Percentiles rank a stretch among this genome's conserved stretches.
phyloP scores from a whole-genome alignment of 2,329 filamentous ascomycete genomes.

The Scorias spongiosa region DNA sequence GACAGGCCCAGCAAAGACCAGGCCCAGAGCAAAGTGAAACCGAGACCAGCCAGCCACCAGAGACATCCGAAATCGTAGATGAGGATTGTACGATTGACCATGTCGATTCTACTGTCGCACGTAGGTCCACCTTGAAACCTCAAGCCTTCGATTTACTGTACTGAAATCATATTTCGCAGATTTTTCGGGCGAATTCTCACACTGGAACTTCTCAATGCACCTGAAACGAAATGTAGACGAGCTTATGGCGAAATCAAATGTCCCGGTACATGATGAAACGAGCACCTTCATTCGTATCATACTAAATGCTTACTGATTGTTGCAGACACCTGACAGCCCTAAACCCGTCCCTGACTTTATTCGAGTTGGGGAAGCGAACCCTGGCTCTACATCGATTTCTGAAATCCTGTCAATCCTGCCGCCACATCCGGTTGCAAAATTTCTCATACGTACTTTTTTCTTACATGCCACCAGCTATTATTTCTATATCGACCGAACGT shows the following conservation, averaged over 20 bases:
- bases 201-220: constrained; percentile 30
- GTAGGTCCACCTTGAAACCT: neutral
- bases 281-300: constrained; percentile 25
- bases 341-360: constrained; percentile 8
- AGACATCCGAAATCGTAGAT: neutral
- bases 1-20: neutral
- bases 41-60: neutral
- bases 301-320: constrained; percentile 23
- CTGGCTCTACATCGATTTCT: neutral
- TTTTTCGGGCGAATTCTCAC: constrained; percentile 31
- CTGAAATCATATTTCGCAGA: constrained; percentile 5
- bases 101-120: neutral
- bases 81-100: neutral
- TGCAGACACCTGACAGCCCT: constrained; percentile 24
- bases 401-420: constrained; percentile 24
- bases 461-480: constrained; percentile 28
- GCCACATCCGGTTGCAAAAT: constrained; percentile 27
- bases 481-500: constrained; percentile 27
- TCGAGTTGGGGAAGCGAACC: neutral
- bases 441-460: constrained; percentile 27
- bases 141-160: neutral
- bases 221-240: constrained; percentile 27
- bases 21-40: neutral
- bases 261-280: constrained; percentile 5
- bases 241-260: constrained; percentile 18